Percentiles rank a stretch among this genome's conserved stretches.
Conservation (phyloP, 2,329 filamentous ascomycete genomes). For the Aureobasidium leucospermi region DNA sequence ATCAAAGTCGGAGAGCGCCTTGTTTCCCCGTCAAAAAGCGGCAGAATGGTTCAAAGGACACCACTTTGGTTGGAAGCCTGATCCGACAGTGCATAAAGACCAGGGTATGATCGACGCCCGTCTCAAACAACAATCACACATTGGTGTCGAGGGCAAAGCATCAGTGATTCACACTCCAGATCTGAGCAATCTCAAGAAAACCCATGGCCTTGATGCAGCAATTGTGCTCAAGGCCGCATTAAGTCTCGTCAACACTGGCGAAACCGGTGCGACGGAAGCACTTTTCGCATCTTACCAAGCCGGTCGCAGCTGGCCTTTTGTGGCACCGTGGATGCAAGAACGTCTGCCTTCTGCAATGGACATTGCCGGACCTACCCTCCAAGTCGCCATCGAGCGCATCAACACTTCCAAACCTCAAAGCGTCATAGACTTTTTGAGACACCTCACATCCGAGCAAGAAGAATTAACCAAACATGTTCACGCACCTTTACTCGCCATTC, state of each 20-base stretch:
- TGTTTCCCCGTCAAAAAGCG: slow-evolving; percentile 25
- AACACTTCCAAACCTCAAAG: neutral
- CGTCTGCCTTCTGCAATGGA: slow-evolving; percentile 15
- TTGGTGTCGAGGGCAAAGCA: slow-evolving; percentile 24
- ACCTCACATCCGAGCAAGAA: neutral
- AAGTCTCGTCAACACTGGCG: slow-evolving; percentile 23
- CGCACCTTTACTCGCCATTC: neutral
- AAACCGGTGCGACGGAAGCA: slow-evolving; percentile 25
- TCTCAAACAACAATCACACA: slow-evolving; percentile 23
- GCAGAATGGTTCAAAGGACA: slow-evolving; percentile 28
- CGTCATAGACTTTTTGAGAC: neutral
- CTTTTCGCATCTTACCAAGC: slow-evolving; percentile 28
- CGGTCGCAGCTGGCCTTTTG: slow-evolving; percentile 28
- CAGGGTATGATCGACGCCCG: neutral
- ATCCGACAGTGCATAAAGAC: slow-evolving; percentile 21
- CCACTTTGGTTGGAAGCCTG: slow-evolving; percentile 22
- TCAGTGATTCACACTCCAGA: slow-evolving; percentile 22
- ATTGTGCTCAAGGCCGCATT: slow-evolving; percentile 29
- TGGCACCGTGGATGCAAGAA: neutral
- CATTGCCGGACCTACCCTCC: slow-evolving; percentile 15
- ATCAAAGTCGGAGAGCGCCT: slow-evolving; percentile 2
- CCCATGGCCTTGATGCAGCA: slow-evolving; percentile 26
- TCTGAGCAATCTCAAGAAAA: slow-evolving; percentile 21
- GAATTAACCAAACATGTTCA: neutral
- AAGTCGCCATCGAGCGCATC: neutral